Evolutionary conservation across 192 early-diverging fungal genomes (phyloP).

Genomic region (Podila horticola): DNA sequence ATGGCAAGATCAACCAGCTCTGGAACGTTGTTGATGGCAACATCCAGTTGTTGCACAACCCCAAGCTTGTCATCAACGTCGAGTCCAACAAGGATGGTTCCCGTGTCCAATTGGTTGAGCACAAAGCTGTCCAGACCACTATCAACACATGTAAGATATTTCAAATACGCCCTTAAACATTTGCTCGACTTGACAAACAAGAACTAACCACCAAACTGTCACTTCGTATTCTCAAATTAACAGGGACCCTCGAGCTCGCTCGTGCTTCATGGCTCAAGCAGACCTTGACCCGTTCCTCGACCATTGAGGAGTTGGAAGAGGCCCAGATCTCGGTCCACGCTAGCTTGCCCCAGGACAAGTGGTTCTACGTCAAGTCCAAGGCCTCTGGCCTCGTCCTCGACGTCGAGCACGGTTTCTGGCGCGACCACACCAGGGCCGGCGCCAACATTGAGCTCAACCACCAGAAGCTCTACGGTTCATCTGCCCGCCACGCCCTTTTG

Average conservation of each 20-base stretch:
- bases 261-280: slow-evolving; percentile 16
- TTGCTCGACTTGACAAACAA: too few species aligned
- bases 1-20: slow-evolving; percentile 39
- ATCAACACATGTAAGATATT: slow-evolving; percentile 18
- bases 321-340: slow-evolving; percentile 21
- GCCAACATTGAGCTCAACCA: slow-evolving; percentile 36
- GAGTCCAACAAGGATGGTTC: slow-evolving; percentile 39
- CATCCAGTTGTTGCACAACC: slow-evolving; percentile 36
- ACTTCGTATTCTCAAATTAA: too few species aligned
- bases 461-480: slow-evolving; percentile 35
- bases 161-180: background rate
- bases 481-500: slow-evolving; percentile 34
- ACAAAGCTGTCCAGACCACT: slow-evolving; percentile 17
- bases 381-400: slow-evolving; percentile 40
- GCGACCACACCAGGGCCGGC: slow-evolving; percentile 49
- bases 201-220: too few species aligned
- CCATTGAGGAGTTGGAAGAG: slow-evolving; percentile 23
- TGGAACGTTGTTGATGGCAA: slow-evolving; percentile 40
- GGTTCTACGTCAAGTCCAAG: slow-evolving; percentile 53
- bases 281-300: background rate
- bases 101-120: slow-evolving; percentile 45
- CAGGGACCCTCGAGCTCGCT: slow-evolving; percentile 39
- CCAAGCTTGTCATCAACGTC: slow-evolving; percentile 31
- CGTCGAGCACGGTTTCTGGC: slow-evolving; percentile 45
- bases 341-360: slow-evolving; percentile 19